Conservation (phyloP, 139 green algal genomes). For the Micractinium conductrix region DNA sequence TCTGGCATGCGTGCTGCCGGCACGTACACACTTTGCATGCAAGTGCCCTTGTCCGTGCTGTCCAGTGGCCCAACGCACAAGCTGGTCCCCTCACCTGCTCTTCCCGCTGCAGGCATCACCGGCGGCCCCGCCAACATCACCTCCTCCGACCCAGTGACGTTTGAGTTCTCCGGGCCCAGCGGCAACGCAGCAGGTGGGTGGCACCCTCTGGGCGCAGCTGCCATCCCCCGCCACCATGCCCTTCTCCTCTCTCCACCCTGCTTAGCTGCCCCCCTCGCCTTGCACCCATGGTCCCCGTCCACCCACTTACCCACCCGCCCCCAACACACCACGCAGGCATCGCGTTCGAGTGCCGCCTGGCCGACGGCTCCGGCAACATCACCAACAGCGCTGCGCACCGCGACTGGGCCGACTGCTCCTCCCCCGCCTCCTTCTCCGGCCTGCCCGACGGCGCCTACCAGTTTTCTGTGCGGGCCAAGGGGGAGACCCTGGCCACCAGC, state of each 20-base stretch:
- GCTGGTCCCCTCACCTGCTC: too few species aligned
- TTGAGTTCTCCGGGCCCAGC: conserved; percentile 51
- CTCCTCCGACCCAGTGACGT: conserved; percentile 21
- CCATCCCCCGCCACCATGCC: background rate
- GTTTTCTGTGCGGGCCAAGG: conserved; percentile 58
- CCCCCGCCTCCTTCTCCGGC: conserved; percentile 37
- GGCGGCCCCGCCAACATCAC: conserved; percentile 39
- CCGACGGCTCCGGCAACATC: conserved; percentile 25
- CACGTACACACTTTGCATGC: background rate
- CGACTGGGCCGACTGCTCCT: conserved; percentile 48
- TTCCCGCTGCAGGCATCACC: conserved; percentile 49
- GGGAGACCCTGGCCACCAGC: conserved; percentile 18
- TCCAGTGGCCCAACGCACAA: too few species aligned
- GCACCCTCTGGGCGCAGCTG: too few species aligned
- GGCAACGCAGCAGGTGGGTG: conserved; percentile 12
- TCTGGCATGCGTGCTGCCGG: background rate
- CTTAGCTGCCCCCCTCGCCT: too few species aligned
- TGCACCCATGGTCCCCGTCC: too few species aligned
- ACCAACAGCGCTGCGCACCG: background rate
- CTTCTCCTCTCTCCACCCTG: background rate
- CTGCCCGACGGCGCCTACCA: conserved; percentile 57
- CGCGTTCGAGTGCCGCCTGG: conserved; percentile 14
- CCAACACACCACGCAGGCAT: background rate
- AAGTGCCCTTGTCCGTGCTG: background rate
- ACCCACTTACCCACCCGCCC: background rate